A percentile compares a stretch with the other conserved stretches of the same genome.
phyloP scores from a whole-genome alignment of 768 basidiomycete species.

The Boletus huronensis region DNA sequence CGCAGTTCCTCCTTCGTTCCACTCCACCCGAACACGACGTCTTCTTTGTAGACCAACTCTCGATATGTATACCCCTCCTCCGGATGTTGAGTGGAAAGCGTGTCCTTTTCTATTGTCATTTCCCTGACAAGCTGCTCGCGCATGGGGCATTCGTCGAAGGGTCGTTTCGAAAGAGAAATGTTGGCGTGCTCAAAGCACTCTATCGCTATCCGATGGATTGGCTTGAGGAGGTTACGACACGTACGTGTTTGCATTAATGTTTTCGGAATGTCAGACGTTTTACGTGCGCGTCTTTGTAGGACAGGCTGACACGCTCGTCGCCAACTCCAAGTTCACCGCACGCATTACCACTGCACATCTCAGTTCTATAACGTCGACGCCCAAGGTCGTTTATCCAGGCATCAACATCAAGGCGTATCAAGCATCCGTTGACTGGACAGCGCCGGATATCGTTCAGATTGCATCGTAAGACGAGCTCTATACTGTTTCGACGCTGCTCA shows the following conservation, averaged over 20 bases:
- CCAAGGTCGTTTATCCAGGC: conserved; percentile 90
- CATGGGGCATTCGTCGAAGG: conserved; percentile 63
- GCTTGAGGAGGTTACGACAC: conserved; percentile 86
- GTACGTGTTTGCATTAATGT: conserved; percentile 42
- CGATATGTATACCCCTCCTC: conserved; percentile 85
- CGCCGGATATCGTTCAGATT: conserved; percentile 52
- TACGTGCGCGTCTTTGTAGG: conserved; percentile 40
- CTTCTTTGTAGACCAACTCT: conserved; percentile 93
- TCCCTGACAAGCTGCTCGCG: conserved; percentile 90
- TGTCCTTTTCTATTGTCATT: conserved; percentile 97
- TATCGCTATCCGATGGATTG: conserved; percentile 90
- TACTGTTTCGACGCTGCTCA: background rate
- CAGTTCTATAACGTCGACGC: conserved; percentile 55
- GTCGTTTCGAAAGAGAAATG: conserved; percentile 37
- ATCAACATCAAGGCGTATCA: conserved; percentile 81
- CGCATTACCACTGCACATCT: conserved; percentile 76
- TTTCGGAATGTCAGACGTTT: background rate
- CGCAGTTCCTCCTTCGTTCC: conserved; percentile 51
- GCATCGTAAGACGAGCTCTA: conserved; percentile 45
- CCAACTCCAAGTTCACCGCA: conserved; percentile 90
- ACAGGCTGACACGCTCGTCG: conserved; percentile 86
- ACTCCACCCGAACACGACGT: conserved; percentile 61
- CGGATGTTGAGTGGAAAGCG: conserved; percentile 63
- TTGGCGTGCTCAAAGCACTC: conserved; percentile 58
- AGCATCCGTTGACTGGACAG: conserved; percentile 35